Base-by-base conservation (phyloP, 75 land plant genomes). In the Azolla pinnata region DNA sequence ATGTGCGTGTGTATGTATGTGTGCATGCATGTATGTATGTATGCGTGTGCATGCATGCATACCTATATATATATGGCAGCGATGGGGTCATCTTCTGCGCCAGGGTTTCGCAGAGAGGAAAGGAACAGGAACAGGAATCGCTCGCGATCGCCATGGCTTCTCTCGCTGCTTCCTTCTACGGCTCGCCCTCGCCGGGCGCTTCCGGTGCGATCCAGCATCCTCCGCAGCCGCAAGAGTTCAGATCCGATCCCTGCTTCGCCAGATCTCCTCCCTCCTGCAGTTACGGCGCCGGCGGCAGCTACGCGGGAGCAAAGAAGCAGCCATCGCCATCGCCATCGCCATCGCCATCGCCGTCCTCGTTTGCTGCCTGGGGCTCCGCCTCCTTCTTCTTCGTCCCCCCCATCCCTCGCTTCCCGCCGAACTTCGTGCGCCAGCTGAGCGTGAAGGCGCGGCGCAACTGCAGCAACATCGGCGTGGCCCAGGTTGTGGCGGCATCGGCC, bases 401-500 rank as follows among this genome's bases (percentile, higher is more conserved):
- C 77, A 35, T 60, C 85, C 27, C 53, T 70, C 67, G 87, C 10
- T 83, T 92, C 40, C 98, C 98, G 25, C 98, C 98, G 1, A 93
- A 93, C 60, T 89, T 93, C 71, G 96, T 73, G 59, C 74, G 98
- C 32, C 98, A 93, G 85, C 87, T 88, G 47, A 89, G 85, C 70
- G 79, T 62, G 63, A 93, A 93, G 70, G 89, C 98, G 0, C 64
- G 96, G 33, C 64, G 98, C 42, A 92, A 92, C 73, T 92, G 98
- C 74, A 79, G 96, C 85, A 93, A 93, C 73, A 93, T 93, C 61
- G 98, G 98, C 18, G 98, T 93, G 2, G 98, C 96, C 29, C 98
- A 93, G 67, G 69, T 93, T 32, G 98, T 86, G 21, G 98, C 98
- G 33, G 96, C 98, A 59, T 81, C 90, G 44, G 92, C 85, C 60